Percentiles rank a stretch among this genome's conserved stretches.
Conservation (phyloP, 2,329 filamentous ascomycete species). For the Fusarium buharicum region DNA sequence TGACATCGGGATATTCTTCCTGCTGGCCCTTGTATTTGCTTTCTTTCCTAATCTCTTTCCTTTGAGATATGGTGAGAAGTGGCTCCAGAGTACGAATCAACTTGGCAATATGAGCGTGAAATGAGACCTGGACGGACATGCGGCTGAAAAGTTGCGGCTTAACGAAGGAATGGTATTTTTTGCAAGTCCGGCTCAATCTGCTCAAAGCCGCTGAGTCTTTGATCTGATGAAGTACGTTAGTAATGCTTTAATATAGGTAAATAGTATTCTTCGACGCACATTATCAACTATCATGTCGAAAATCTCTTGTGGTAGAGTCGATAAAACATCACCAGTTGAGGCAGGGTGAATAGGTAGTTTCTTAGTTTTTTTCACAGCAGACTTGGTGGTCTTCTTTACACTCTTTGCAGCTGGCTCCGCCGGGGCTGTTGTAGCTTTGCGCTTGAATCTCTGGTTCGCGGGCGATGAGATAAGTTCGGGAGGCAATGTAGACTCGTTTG, state of each 20-base stretch:
- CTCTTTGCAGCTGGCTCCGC: not conserved
- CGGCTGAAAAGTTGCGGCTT: constrained; percentile 29
- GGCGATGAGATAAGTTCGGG: not conserved
- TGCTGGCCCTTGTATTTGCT: constrained; percentile 35
- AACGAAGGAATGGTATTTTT: constrained; percentile 25
- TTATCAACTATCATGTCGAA: constrained; percentile 24
- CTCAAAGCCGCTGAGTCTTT: constrained; percentile 6
- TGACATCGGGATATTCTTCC: constrained; percentile 15
- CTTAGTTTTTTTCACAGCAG: not conserved
- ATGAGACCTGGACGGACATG: constrained; percentile 6
- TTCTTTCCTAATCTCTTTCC: constrained; percentile 28
- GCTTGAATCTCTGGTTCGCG: constrained; percentile 5
- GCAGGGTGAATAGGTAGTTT: not conserved
- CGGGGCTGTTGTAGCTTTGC: constrained; percentile 8
- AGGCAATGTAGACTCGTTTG: not conserved
- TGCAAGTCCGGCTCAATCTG: constrained; percentile 30
- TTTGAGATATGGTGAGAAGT: constrained; percentile 27
- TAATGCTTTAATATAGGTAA: not conserved
- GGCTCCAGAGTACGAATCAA: constrained; percentile 36
- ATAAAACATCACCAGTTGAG: not conserved
- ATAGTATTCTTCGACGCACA: not conserved
- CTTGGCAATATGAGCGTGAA: constrained; percentile 31
- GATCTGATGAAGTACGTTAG: constrained; percentile 1
- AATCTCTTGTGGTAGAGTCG: constrained; percentile 27
- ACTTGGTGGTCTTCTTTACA: not conserved